phyloP scores from a whole-genome alignment of 495 filamentous ascomycete species.

The Aspergillus steynii region DNA sequence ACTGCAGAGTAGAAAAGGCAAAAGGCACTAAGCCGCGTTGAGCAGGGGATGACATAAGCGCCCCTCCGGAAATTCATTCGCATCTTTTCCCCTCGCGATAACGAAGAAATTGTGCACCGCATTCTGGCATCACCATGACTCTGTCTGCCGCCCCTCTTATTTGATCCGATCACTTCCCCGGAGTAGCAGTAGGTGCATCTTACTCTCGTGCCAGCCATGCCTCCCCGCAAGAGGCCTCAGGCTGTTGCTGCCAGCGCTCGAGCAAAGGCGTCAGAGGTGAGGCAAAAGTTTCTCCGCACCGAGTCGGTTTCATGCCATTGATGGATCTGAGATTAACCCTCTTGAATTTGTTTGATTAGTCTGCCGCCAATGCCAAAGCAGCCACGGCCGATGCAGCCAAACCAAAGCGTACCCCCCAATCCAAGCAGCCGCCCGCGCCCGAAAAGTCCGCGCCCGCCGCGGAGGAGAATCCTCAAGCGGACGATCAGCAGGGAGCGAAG shows the following conservation, averaged over 20 bases:
- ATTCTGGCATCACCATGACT: constrained; percentile 12
- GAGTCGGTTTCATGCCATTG: neutral
- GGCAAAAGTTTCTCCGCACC: constrained; percentile 22
- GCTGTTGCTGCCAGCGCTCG: constrained; percentile 19
- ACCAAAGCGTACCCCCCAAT: constrained; percentile 25
- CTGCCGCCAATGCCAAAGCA: constrained; percentile 11
- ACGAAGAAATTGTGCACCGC: constrained; percentile 26
- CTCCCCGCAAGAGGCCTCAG: constrained; percentile 28
- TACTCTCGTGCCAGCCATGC: constrained; percentile 18
- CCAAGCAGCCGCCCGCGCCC: constrained; percentile 15
- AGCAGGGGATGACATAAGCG: constrained; percentile 20
- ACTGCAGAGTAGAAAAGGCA: neutral
- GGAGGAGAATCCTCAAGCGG: constrained; percentile 11
- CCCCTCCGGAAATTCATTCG: constrained; percentile 18
- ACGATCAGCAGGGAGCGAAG: constrained; percentile 11
- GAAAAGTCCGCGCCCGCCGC: constrained; percentile 15
- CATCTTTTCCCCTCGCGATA: constrained; percentile 27
- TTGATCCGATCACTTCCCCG: neutral
- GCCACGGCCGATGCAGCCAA: constrained; percentile 14
- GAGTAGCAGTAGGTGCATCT: neutral
- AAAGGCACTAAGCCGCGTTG: neutral
- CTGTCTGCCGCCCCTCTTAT: neutral
- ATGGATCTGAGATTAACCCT: constrained; percentile 7
- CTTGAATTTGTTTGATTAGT: constrained; percentile 12
- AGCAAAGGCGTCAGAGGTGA: constrained; percentile 26